Conservation (phyloP, 345 rosid genomes). For the Bruguiera sexangula region DNA sequence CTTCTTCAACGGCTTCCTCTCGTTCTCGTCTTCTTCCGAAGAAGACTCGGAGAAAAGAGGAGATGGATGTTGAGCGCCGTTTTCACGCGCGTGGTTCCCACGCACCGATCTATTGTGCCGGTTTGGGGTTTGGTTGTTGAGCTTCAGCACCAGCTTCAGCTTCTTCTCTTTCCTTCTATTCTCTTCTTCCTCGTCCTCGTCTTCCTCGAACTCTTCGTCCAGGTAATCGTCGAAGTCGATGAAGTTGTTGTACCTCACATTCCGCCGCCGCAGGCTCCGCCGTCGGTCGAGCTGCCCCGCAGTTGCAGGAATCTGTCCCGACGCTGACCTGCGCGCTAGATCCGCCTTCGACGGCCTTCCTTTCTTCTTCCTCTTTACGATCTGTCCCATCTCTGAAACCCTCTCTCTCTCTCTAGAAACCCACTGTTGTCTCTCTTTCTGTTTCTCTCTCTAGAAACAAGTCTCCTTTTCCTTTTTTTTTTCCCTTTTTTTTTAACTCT, state of each 20-base stretch:
- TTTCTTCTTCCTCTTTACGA: slow-evolving; percentile 89
- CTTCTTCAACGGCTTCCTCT: slow-evolving; percentile 43
- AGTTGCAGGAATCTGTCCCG: slow-evolving; percentile 22
- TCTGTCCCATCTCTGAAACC: slow-evolving; percentile 67
- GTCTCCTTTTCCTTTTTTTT: slow-evolving; percentile 27
- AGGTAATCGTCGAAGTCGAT: slow-evolving; percentile 71
- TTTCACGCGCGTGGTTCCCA: slow-evolving; percentile 22
- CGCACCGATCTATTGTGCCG: slow-evolving; percentile 24
- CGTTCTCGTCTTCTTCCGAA: slow-evolving; percentile 33
- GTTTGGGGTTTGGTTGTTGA: slow-evolving; percentile 43
- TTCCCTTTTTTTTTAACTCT: slow-evolving; percentile 19
- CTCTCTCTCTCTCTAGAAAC: slow-evolving; percentile 24
- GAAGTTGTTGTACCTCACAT: slow-evolving; percentile 69
- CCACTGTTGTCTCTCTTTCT: background rate
- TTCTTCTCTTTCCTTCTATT: slow-evolving; percentile 73
- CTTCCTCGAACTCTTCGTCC: slow-evolving; percentile 49
- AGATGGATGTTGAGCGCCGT: slow-evolving; percentile 11
- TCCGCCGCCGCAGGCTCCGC: slow-evolving; percentile 71
- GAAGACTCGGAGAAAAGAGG: background rate
- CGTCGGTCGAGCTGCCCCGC: slow-evolving; percentile 41
- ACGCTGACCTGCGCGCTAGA: slow-evolving; percentile 51
- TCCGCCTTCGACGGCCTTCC: slow-evolving; percentile 95
- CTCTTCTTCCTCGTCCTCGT: slow-evolving; percentile 26
- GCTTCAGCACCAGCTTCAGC: slow-evolving; percentile 69
- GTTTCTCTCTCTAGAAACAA: slow-evolving; percentile 31